Conservation (phyloP, 495 filamentous ascomycete species). For the Penicillium psychrofluorescens region DNA sequence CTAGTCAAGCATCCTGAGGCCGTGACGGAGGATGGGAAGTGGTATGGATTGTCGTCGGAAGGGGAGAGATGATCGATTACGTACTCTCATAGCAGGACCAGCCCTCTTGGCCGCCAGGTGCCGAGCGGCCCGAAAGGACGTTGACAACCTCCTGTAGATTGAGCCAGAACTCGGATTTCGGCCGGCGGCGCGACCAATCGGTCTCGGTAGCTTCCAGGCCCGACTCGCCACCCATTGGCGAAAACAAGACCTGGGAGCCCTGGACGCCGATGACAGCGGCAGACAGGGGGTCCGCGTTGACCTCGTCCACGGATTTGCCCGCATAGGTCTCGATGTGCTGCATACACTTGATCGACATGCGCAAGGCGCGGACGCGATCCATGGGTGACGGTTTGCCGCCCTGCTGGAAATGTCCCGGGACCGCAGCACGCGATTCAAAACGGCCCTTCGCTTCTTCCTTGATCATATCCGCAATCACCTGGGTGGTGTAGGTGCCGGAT, state of each 20-base stretch:
- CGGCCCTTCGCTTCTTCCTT: constrained; percentile 84
- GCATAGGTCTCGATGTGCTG: constrained; percentile 78
- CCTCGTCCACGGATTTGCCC: constrained; percentile 55
- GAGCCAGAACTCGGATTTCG: constrained; percentile 82
- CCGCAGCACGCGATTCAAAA: constrained; percentile 88
- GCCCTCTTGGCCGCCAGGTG: constrained; percentile 7
- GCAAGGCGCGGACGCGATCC: constrained; percentile 88
- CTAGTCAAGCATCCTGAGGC: too few relatives aligned
- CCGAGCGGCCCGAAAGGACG: constrained; percentile 66
- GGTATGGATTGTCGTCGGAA: background rate
- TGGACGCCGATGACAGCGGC: constrained; percentile 84
- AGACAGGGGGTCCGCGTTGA: constrained; percentile 62
- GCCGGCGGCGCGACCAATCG: constrained; percentile 84
- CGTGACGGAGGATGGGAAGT: too few relatives aligned
- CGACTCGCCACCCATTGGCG: constrained; percentile 56
- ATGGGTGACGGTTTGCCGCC: constrained; percentile 89
- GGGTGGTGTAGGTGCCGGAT: constrained; percentile 81
- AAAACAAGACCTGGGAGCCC: constrained; percentile 82
- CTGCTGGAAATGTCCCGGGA: constrained; percentile 96
- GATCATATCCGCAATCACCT: constrained; percentile 92
- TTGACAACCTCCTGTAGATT: constrained; percentile 75
- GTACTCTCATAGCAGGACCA: constrained; percentile 31
- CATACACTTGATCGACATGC: constrained; percentile 86
- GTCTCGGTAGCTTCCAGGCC: constrained; percentile 77
- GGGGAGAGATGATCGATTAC: constrained; percentile 5